Evolutionary conservation across 163 green algal species (phyloP).

Genomic region (Scenedesmus sp.): DNA sequence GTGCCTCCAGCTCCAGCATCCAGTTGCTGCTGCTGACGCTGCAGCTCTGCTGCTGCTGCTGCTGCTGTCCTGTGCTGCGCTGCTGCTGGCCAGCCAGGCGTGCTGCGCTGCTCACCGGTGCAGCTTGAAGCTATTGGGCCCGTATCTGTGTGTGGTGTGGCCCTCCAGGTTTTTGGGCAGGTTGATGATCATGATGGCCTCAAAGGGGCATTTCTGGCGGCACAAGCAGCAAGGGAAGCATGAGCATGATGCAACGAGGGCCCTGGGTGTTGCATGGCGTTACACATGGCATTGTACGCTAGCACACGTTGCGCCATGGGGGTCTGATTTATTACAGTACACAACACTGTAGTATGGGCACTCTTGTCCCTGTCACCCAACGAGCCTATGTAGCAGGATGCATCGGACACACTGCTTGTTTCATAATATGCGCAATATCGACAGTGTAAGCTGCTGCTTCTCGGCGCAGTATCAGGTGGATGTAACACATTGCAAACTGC

Average conservation of each 20-base stretch:
- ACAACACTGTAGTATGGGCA: no score
- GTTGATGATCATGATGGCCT: conserved; percentile 99
- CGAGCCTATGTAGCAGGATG: no score
- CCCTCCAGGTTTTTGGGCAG: conserved; percentile 98
- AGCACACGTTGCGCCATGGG: no score
- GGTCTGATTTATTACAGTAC: no score
- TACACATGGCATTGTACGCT: no score
- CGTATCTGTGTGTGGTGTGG: conserved; percentile 98
- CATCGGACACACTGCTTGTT: no score
- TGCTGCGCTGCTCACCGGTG: conserved; percentile 81
- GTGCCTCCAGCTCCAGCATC: not conserved
- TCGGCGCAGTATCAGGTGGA: not conserved
- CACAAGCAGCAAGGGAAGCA: not conserved
- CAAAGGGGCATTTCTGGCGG: conserved; percentile 98
- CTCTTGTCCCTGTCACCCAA: no score
- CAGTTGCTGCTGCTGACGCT: not conserved
- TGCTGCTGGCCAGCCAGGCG: not conserved
- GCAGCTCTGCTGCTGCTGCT: conserved; percentile 3
- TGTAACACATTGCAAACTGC: not conserved
- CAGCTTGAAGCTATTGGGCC: conserved; percentile 99
- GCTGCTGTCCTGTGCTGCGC: not conserved
- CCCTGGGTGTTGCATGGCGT: not conserved
- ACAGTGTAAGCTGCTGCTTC: not conserved
- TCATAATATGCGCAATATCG: no score
- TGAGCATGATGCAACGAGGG: not conserved